Percentiles rank a stretch among this genome's conserved stretches.
phyloP scores from a whole-genome alignment of 176 grass and related monocot species.

The Miscanthus lutarioriparius region DNA sequence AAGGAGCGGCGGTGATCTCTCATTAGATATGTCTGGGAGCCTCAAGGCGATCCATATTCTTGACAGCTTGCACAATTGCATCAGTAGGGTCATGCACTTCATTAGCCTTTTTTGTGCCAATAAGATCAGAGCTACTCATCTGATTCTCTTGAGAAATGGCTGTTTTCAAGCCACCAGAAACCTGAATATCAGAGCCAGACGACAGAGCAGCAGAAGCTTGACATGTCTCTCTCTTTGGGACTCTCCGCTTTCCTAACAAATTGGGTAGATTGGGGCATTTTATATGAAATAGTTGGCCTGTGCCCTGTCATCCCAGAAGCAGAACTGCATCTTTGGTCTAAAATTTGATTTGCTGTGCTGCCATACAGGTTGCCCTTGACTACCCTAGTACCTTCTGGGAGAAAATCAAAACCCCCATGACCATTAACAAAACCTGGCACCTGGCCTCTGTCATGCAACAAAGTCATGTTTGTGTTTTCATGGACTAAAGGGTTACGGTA shows the following conservation, averaged over 20 bases:
- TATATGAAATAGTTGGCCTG: constrained; percentile 26
- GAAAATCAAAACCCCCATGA: constrained; percentile 41
- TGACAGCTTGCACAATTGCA: constrained; percentile 34
- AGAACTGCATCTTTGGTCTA: constrained; percentile 40
- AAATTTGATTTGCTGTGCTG: constrained; percentile 27
- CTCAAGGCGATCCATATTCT: constrained; percentile 46
- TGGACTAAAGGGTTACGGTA: constrained; percentile 38
- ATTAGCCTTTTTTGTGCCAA: constrained; percentile 37
- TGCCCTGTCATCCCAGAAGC: constrained; percentile 41
- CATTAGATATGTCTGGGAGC: constrained; percentile 20
- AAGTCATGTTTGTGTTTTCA: constrained; percentile 38
- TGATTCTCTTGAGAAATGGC: constrained; percentile 35
- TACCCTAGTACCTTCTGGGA: constrained; percentile 34
- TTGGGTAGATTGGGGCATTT: constrained; percentile 44
- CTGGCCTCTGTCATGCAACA: constrained; percentile 39
- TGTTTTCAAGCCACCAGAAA: constrained; percentile 45
- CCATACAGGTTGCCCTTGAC: constrained; percentile 42
- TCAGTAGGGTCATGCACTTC: constrained; percentile 39
- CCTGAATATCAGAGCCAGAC: constrained; percentile 30
- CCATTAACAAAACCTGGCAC: constrained; percentile 31
- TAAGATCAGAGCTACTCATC: constrained; percentile 24
- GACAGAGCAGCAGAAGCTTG: constrained; percentile 37
- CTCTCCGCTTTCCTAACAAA: constrained; percentile 33
- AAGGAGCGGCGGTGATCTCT: constrained; percentile 24
- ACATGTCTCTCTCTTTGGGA: constrained; percentile 42